Percentiles rank a stretch among this genome's conserved stretches.
Evolutionary conservation across 2,329 filamentous ascomycete species (phyloP).

Genomic region (Apiospora sp.): DNA sequence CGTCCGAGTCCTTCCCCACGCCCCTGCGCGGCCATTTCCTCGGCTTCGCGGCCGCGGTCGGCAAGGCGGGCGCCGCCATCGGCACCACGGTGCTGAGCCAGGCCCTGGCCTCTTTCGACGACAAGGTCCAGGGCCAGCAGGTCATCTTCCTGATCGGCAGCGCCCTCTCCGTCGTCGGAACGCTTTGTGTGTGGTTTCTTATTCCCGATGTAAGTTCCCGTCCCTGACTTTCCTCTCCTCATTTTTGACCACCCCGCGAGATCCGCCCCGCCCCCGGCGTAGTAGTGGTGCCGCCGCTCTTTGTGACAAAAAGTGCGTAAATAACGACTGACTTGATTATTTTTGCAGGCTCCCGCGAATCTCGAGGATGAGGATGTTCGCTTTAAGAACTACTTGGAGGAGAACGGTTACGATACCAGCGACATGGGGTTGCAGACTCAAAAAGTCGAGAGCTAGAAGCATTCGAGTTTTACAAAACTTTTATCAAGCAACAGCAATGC

Average conservation of each 20-base stretch:
- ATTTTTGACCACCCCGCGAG: too few species aligned
- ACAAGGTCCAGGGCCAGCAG: constrained; percentile 20
- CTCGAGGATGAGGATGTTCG: constrained; percentile 35
- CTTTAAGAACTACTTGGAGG: constrained; percentile 33
- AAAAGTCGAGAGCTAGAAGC: background rate
- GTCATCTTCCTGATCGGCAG: constrained; percentile 17
- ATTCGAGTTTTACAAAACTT: too few species aligned
- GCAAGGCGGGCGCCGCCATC: constrained; percentile 59
- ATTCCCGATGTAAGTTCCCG: constrained; percentile 16
- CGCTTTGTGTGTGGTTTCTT: constrained; percentile 19
- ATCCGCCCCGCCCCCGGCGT: too few species aligned
- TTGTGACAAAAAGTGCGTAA: too few species aligned
- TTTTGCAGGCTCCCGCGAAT: constrained; percentile 30
- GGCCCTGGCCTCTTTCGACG: constrained; percentile 11
- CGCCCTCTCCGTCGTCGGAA: constrained; percentile 22
- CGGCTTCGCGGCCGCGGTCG: constrained; percentile 58
- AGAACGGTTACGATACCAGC: constrained; percentile 33
- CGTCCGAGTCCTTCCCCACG: constrained; percentile 59
- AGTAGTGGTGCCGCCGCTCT: too few species aligned
- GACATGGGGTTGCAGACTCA: constrained; percentile 28
- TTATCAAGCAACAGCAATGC: too few species aligned
- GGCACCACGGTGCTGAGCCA: constrained; percentile 44
- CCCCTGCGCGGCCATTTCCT: constrained; percentile 60
- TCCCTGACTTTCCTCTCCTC: background rate
- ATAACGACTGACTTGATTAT: background rate